Conservation (phyloP, 176 grass and related monocot species). For the Dactylis glomerata region DNA sequence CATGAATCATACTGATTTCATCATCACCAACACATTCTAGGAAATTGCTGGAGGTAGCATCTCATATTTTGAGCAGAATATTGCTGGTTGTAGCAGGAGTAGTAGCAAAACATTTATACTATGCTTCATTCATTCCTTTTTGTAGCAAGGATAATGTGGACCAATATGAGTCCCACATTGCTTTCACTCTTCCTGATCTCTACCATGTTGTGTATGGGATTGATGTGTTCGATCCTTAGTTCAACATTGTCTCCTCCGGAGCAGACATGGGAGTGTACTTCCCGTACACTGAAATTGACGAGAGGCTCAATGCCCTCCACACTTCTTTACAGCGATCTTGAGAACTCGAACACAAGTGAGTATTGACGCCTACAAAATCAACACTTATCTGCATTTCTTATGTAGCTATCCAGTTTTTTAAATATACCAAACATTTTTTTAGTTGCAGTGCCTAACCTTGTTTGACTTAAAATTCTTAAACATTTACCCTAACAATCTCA, state of each 20-base stretch:
- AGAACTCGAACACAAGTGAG: slow-evolving; percentile 91
- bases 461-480: too few relatives aligned
- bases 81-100: background rate
- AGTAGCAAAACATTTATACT: slow-evolving; percentile 21
- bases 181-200: too few relatives aligned
- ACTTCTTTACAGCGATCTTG: slow-evolving; percentile 71
- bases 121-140: slow-evolving; percentile 23
- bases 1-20: slow-evolving; percentile 97
- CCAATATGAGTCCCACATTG: slow-evolving; percentile 87
- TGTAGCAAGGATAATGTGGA: slow-evolving; percentile 89
- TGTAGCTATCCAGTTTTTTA: too few relatives aligned
- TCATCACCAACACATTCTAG: slow-evolving; percentile 98
- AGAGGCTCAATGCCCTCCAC: slow-evolving; percentile 77
- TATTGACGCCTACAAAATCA: too few relatives aligned
- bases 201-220: slow-evolving; percentile 97
- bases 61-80: background rate
- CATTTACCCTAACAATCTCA: too few relatives aligned
- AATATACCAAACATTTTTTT: too few relatives aligned
- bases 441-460: too few relatives aligned
- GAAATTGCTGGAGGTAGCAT: slow-evolving; percentile 89
- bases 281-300: slow-evolving; percentile 72
- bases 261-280: slow-evolving; percentile 93
- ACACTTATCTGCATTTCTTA: too few relatives aligned
- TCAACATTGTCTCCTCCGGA: slow-evolving; percentile 98
- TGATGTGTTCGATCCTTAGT: slow-evolving; percentile 94